Conservation (phyloP, 2,329 filamentous ascomycete genomes). For the Madurella mycetomatis region DNA sequence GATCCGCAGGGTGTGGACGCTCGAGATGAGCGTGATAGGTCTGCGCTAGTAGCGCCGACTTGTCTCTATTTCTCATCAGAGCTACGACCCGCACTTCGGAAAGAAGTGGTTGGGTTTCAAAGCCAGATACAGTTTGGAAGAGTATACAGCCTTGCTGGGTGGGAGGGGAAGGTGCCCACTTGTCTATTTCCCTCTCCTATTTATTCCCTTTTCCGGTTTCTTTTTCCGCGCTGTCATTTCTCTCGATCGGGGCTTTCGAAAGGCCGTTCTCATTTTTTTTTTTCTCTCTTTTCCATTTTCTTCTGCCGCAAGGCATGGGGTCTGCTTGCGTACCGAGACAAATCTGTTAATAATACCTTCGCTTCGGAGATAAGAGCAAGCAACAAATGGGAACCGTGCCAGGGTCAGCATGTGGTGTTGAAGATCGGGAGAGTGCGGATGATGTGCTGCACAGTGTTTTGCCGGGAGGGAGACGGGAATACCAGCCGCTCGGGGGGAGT, state of each 20-base stretch:
- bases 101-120: neutral
- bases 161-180: neutral
- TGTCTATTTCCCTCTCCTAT: conserved; percentile 12
- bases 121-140: neutral
- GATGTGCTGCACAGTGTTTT: neutral
- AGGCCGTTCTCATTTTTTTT: conserved; percentile 1
- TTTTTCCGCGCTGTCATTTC: neutral
- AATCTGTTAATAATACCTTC: conserved; percentile 17
- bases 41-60: conserved; percentile 50
- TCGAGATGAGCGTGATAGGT: conserved; percentile 96
- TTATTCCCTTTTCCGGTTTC: conserved; percentile 4
- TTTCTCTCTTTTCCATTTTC: neutral
- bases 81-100: neutral
- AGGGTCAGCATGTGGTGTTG: neutral
- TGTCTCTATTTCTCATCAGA: neutral
- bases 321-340: conserved; percentile 9
- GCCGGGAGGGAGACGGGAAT: neutral
- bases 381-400: neutral
- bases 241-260: neutral
- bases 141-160: conserved; percentile 2
- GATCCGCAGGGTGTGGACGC: conserved; percentile 96
- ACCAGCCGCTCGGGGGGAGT: neutral
- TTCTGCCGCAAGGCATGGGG: conserved; percentile 3
- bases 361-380: neutral
- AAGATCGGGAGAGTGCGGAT: neutral